These are phyloP conservation scores for Cucurbitaria berberidis DNA, from an alignment of 2,329 filamentous ascomycete species.

Conservation along the genomic window DNA sequence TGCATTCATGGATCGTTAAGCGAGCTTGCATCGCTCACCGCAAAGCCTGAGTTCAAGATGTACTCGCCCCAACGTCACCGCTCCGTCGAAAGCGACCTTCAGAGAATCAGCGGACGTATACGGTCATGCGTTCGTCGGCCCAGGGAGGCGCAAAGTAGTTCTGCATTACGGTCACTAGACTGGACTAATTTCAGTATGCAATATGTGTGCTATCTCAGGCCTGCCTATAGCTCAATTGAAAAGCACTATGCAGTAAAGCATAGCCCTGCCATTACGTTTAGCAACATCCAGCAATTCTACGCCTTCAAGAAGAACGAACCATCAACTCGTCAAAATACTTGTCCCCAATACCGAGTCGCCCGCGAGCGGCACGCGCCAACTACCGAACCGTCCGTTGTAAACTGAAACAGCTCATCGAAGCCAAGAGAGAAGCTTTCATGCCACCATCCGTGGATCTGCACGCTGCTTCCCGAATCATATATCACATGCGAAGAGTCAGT, in stretches of 20 bases:
- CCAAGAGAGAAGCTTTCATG: conserved; percentile 12
- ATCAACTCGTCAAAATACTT: neutral
- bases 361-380: conserved; percentile 9
- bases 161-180: conserved; percentile 2
- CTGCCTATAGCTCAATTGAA: neutral
- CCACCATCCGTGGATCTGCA: conserved; percentile 21
- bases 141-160: conserved; percentile 2
- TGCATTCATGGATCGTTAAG: conserved; percentile 12
- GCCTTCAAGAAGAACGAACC: conserved; percentile 3
- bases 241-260: neutral
- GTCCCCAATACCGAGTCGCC: conserved; percentile 3
- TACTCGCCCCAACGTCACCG: conserved; percentile 21
- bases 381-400: conserved; percentile 6
- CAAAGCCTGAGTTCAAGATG: conserved; percentile 15
- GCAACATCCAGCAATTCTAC: neutral
- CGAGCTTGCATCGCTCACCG: conserved; percentile 15
- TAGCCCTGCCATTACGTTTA: neutral
- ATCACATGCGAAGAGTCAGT: conserved; percentile 16
- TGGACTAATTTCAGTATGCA: conserved; percentile 1
- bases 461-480: conserved; percentile 8
- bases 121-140: conserved; percentile 1
- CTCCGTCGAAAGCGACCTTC: conserved; percentile 2
- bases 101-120: neutral
- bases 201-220: conserved; percentile 5
- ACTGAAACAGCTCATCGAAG: conserved; percentile 18